These are phyloP conservation scores for Agapanthus africanus DNA, from an alignment of 106 monocot genomes.

Conservation along the genomic window DNA sequence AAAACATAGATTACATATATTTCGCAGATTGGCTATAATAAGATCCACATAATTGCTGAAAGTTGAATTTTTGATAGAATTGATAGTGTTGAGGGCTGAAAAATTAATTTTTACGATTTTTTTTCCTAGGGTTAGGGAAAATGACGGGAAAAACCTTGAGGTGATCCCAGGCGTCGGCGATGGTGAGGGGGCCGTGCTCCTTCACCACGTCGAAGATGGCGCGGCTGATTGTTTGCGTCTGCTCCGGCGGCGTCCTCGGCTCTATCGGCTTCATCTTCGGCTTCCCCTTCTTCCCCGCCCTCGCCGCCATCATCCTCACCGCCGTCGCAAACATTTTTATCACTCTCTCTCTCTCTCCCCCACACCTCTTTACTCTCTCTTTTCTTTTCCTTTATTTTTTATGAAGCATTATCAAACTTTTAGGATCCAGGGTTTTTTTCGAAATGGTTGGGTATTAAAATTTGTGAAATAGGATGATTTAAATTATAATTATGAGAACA, in stretches of 20 bases:
- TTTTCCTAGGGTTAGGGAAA: background rate
- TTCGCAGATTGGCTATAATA: too few species aligned
- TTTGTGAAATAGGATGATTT: background rate
- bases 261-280: slow-evolving; percentile 98
- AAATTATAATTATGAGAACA: too few species aligned
- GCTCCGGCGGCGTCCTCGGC: slow-evolving; percentile 82
- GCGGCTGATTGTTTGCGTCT: slow-evolving; percentile 74
- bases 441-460: background rate
- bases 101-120: too few species aligned
- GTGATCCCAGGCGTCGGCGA: slow-evolving; percentile 87
- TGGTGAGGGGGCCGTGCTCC: slow-evolving; percentile 96
- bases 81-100: too few species aligned
- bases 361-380: too few species aligned
- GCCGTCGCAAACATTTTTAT: slow-evolving; percentile 69
- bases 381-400: too few species aligned
- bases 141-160: too few species aligned
- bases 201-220: slow-evolving; percentile 91
- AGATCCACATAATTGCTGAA: too few species aligned
- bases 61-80: too few species aligned
- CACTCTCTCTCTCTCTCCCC: background rate
- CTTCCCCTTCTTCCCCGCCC: slow-evolving; percentile 65
- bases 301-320: slow-evolving; percentile 39
- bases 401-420: background rate
- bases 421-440: background rate
- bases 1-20: too few species aligned